phyloP scores from a whole-genome alignment of 345 rosid genomes.

The Murraya paniculata region DNA sequence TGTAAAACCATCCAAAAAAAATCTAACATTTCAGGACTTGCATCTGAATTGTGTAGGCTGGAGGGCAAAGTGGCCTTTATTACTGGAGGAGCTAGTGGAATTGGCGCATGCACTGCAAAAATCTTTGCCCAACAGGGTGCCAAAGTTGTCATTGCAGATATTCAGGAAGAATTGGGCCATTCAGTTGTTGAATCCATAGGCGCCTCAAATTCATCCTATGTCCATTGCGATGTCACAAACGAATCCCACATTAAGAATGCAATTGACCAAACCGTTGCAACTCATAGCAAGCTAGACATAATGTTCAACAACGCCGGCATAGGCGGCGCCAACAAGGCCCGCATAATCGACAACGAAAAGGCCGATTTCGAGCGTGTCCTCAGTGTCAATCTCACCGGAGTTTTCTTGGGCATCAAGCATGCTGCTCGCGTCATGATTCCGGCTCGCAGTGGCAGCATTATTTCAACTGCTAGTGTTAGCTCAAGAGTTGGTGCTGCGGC shows the following conservation, averaged over 20 bases:
- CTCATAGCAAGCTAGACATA: conserved; percentile 41
- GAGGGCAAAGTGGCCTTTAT: conserved; percentile 37
- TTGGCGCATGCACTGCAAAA: conserved; percentile 26
- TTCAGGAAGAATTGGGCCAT: conserved; percentile 28
- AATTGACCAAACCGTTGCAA: conserved; percentile 27
- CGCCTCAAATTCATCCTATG: conserved; percentile 18
- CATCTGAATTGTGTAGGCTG: conserved; percentile 14
- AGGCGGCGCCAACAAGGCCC: conserved; percentile 16
- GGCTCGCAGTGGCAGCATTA: conserved; percentile 29
- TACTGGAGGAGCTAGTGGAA: conserved; percentile 36
- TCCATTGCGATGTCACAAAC: conserved; percentile 35
- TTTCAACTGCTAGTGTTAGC: conserved; percentile 36
- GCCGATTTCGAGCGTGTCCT: conserved; percentile 42
- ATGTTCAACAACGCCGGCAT: conserved; percentile 51
- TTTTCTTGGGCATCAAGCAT: conserved; percentile 45
- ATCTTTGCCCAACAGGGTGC: conserved; percentile 31
- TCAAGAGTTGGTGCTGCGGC: conserved; percentile 15
- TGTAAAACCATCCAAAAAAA: neutral
- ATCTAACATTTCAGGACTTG: neutral
- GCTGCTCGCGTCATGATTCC: conserved; percentile 44
- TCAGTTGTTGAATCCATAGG: conserved; percentile 23
- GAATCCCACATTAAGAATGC: conserved; percentile 28
- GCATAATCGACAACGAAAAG: conserved; percentile 37
- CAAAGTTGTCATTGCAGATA: conserved; percentile 28
- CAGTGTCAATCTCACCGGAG: conserved; percentile 33